These are phyloP conservation scores for Primulina huaijiensis DNA, from an alignment of 257 asterid species.

Conservation along the genomic window DNA sequence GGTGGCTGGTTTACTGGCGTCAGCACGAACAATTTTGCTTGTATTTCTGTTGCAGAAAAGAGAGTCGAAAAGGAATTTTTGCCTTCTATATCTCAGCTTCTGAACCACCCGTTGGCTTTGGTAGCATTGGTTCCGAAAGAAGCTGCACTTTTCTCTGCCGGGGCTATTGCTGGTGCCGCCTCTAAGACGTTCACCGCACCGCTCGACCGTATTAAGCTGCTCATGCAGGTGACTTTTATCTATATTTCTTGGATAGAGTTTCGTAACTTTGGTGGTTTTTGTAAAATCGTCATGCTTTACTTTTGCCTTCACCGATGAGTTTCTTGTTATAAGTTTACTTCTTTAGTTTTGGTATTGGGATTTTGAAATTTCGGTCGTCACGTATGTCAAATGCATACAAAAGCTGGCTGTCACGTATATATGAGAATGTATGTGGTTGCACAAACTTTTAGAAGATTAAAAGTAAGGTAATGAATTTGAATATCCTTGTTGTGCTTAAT, in stretches of 20 bases:
- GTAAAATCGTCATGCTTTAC: neutral
- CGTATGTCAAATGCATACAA: neutral
- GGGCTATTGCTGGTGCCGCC: conserved; percentile 89
- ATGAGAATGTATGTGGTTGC: neutral
- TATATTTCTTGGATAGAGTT: neutral
- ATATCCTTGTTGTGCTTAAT: neutral
- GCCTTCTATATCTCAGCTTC: conserved; percentile 64
- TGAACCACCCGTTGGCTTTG: conserved; percentile 70
- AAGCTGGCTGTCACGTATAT: too few relatives aligned
- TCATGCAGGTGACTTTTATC: conserved; percentile 72
- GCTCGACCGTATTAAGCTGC: conserved; percentile 89
- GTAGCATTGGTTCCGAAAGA: conserved; percentile 79
- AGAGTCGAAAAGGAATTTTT: conserved; percentile 43
- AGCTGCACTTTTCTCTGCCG: conserved; percentile 86
- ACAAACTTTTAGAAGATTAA: neutral
- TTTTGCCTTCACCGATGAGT: conserved; percentile 4
- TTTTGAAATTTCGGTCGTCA: neutral
- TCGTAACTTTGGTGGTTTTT: neutral
- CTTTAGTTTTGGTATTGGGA: conserved; percentile 3
- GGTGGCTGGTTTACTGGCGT: conserved; percentile 7
- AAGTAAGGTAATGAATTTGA: conserved; percentile 15
- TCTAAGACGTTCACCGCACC: conserved; percentile 94
- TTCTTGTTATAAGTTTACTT: conserved; percentile 4
- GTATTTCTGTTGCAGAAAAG: conserved; percentile 57
- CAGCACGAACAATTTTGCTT: conserved; percentile 48